Base-by-base conservation (phyloP, 164 flowering plant species). In the Platanus orientalis region DNA sequence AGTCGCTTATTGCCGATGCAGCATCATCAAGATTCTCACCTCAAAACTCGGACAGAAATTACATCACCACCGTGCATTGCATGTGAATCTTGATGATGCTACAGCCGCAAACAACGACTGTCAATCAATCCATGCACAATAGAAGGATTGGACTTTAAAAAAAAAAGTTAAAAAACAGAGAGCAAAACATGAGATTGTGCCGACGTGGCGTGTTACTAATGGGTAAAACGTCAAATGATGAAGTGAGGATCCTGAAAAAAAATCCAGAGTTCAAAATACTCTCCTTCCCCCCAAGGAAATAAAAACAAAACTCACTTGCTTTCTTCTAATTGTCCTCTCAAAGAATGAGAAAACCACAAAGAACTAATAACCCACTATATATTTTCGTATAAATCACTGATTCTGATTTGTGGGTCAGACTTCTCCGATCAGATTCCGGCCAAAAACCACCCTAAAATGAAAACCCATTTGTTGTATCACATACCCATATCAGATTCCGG, bases 1-100 rank as follows among this genome's bases (percentile, higher is more conserved):
- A 82, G 87, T 76, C 77, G 73, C 70, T 71, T 63, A 68, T 78
- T 78, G 82, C 84, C 60, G 85, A 75, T 78, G 88, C 82, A 81
- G 89, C 86, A 84, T 84, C 86, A 84, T 84, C 89, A 84, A 84
- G 89, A 84, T 84, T 84, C 89, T 76, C 89, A 82, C 19, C 12
- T 44, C 14, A 62, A 60, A 56, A 65, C 23, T 0, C 24, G 2
- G 61, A 16, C 45, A 19, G 26, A 63, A 48, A 58, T 34, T 36
- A n/a, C 12, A 57, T 58, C 34, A 44, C 47, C 52, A 2, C 56
- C 65, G 40, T 51, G 54, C 58, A 27, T 60, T 66, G 75, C 81
- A 73, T 76, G 82, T 81, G 78, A 75, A 81, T 71, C 80, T 76
- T 76, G 76, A 78, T 74, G 81, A 79, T 76, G 80, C 73, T 63